Evolutionary conservation across 2,329 filamentous ascomycete genomes (phyloP).

Genomic region (Fusarium mexicanum): DNA sequence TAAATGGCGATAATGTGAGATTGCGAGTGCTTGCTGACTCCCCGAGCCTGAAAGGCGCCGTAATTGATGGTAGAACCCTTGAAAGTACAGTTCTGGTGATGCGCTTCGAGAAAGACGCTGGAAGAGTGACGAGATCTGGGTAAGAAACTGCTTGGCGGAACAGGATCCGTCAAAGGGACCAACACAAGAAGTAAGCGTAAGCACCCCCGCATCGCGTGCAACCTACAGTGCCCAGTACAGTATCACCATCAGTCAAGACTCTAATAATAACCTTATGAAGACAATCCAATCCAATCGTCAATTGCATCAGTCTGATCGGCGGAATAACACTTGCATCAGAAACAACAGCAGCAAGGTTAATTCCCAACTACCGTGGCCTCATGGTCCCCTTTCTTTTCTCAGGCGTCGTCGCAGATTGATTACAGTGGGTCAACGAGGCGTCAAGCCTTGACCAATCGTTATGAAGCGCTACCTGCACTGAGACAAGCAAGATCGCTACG

Average conservation of each 20-base stretch:
- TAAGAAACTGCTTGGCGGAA: constrained; percentile 12
- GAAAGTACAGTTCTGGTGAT: neutral
- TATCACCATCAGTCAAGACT: neutral
- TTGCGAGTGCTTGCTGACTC: neutral
- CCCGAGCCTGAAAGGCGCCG: fast-evolving
- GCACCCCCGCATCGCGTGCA: constrained; percentile 9
- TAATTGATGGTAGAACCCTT: neutral
- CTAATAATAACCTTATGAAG: neutral
- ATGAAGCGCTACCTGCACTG: constrained; percentile 12
- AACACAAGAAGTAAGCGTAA: neutral
- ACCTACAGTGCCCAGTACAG: neutral
- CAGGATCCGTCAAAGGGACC: constrained; percentile 14
- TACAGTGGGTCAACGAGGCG: constrained; percentile 23
- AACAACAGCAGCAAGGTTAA: neutral
- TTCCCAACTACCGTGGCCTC: constrained; percentile 4
- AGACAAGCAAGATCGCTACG: constrained; percentile 11
- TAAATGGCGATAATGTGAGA: neutral
- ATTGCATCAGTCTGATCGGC: neutral
- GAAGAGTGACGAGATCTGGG: neutral
- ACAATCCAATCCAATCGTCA: neutral
- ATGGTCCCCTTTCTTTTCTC: constrained; percentile 8
- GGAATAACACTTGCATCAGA: neutral
- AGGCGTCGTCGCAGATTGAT: constrained; percentile 8
- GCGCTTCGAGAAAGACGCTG: neutral
- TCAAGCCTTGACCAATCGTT: constrained; percentile 16